Evolutionary conservation across 2,329 filamentous ascomycete genomes (phyloP).

Genomic region (Colletotrichum sp.): DNA sequence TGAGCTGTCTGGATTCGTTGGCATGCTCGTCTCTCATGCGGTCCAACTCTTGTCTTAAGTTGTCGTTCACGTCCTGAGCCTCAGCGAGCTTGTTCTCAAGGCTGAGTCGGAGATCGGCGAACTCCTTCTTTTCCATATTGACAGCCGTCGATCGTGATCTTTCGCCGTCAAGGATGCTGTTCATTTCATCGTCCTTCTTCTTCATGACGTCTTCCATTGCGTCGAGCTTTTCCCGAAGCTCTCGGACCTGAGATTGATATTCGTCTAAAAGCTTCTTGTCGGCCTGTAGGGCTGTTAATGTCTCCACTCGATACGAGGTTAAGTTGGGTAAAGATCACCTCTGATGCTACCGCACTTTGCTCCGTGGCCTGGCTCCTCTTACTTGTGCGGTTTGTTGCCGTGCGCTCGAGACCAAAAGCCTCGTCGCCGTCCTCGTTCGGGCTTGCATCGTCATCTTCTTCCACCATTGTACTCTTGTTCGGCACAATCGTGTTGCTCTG

Average conservation of each 20-base stretch:
- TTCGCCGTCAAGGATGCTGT: slow-evolving; percentile 62
- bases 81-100: slow-evolving; percentile 78
- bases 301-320: slow-evolving; percentile 17
- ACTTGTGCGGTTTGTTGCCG: slow-evolving; percentile 23
- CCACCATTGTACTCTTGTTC: slow-evolving; percentile 97
- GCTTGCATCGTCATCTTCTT: slow-evolving; percentile 82
- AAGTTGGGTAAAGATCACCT: slow-evolving; percentile 34
- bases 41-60: slow-evolving; percentile 80
- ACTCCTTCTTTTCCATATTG: slow-evolving; percentile 73
- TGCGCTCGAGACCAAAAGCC: slow-evolving; percentile 64
- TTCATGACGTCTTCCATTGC: slow-evolving; percentile 72
- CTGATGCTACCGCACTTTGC: slow-evolving; percentile 37
- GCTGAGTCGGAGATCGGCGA: slow-evolving; percentile 66
- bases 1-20: slow-evolving; percentile 65
- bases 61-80: slow-evolving; percentile 78
- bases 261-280: slow-evolving; percentile 78
- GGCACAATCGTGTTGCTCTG: slow-evolving; percentile 96
- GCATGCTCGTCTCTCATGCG: slow-evolving; percentile 73
- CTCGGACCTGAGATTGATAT: slow-evolving; percentile 78
- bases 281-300: slow-evolving; percentile 41
- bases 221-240: slow-evolving; percentile 76
- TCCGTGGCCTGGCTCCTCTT: slow-evolving; percentile 33
- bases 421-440: slow-evolving; percentile 65
- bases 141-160: slow-evolving; percentile 55
- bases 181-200: slow-evolving; percentile 75